A percentile compares a stretch with the other conserved stretches of the same genome.
Conservation (phyloP, 305 asterid species). For the Euphrasia arctica region DNA sequence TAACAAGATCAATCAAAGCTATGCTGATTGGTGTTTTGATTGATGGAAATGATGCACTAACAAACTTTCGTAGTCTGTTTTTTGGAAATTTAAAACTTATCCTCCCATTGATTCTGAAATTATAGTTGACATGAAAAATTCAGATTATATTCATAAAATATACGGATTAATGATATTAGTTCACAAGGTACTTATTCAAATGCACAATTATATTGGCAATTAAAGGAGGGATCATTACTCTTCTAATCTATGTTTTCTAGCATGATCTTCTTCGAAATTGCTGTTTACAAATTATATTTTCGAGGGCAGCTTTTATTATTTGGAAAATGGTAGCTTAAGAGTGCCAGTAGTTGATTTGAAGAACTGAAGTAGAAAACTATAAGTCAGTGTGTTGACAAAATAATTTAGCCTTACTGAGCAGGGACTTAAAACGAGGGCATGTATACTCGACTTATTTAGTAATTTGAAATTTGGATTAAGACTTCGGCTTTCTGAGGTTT, state of each 20-base stretch:
- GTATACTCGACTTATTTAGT: no score
- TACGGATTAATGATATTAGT: background rate
- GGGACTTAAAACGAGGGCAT: no score
- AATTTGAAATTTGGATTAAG: no score
- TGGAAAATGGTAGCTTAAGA: background rate
- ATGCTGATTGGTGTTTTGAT: background rate
- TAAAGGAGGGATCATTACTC: background rate
- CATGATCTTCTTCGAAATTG: background rate
- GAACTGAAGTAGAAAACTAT: no score
- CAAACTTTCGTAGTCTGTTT: background rate
- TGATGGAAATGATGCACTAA: background rate
- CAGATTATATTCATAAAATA: conserved; percentile 3
- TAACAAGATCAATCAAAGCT: background rate
- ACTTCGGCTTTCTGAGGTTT: no score
- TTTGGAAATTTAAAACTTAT: background rate
- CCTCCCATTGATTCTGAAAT: background rate
- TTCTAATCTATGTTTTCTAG: background rate
- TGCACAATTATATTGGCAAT: background rate
- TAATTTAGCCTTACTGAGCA: no score
- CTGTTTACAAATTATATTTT: background rate
- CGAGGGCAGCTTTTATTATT: background rate
- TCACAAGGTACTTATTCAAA: background rate
- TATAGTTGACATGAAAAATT: background rate
- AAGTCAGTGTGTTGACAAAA: no score
- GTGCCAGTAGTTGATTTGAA: no score